Evolutionary conservation across 805 yeast genomes (phyloP), one percentile per base, ranked within the genome.

Genomic region (Wickerhamomyces subpelliculosus): DNA sequence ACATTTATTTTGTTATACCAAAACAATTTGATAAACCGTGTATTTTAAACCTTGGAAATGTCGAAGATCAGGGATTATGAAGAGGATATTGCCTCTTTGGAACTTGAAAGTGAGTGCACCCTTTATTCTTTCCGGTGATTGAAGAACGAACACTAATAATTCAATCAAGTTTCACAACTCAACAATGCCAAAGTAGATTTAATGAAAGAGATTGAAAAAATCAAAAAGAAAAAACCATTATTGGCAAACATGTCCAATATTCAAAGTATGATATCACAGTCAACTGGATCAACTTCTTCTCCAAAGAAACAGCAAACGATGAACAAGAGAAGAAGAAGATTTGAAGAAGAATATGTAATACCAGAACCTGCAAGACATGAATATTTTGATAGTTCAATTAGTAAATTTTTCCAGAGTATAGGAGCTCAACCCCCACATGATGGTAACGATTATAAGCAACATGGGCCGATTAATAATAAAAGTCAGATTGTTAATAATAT

Each of bases 51-150:
- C 16, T 13, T 14, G n/a, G 19, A 31, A 34, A 62, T 61, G 66
- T 39, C 58, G 8, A 43, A 46, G 2, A 17, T 58, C 5, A 55
- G 47, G 6, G 65, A 59, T 11, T 40, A 60, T 7, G 54, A 56
- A 37, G 64, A 62, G 32, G 70, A 65, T 44, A 59, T 59, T 16
- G 54, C 52, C 2, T 58, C 70, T 3, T 38, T 65, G 16, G 54
- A 49, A 37, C 52, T 46, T 31, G 70, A 65, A 39, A 57, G 54
- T 52, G 22, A 16, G 51, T 44, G 6, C 10, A 11, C 14, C 19
- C 19, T 6, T 21, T 12, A 17, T 8, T 12, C 9, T 11, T 8
- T 17, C 10, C 4, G 18, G 13, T 4, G 31, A 17, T 17, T 24
- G n/a, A 12, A 17, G 9, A 4, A 17, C 16, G 26, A 13, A 27